A percentile compares a stretch with the other conserved stretches of the same genome.
These are phyloP conservation scores for Lipomyces spencermartinsiae DNA, from an alignment of 805 yeast species.

Conservation along the genomic window DNA sequence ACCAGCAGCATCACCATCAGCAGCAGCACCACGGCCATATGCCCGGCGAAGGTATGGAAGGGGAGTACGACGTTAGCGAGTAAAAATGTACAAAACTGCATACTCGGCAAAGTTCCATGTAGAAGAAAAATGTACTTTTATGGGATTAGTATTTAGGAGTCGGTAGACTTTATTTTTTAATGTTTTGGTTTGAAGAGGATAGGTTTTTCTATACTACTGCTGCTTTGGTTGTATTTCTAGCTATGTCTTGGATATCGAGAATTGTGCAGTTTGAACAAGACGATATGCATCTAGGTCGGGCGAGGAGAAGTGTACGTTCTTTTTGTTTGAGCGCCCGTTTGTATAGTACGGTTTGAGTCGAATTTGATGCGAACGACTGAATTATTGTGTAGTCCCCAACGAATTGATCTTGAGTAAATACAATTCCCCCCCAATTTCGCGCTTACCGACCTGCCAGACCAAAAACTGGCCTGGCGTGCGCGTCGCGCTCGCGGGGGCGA, in stretches of 20 bases:
- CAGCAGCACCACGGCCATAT: background rate
- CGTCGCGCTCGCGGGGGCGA: too few relatives aligned
- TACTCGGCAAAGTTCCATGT: background rate
- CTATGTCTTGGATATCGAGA: background rate
- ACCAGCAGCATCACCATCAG: background rate
- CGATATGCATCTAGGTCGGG: background rate
- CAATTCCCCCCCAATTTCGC: too few relatives aligned
- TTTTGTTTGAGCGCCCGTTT: background rate
- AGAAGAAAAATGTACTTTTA: background rate
- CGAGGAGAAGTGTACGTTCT: background rate
- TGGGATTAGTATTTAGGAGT: background rate
- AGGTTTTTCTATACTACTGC: background rate
- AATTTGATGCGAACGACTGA: too few relatives aligned
- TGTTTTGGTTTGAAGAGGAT: background rate
- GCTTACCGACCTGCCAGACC: too few relatives aligned
- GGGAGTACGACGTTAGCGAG: background rate
- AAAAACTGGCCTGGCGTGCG: too few relatives aligned
- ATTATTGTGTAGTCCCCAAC: too few relatives aligned
- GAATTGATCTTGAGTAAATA: too few relatives aligned
- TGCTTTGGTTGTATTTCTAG: background rate
- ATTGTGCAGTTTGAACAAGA: background rate
- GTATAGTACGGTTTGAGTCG: too few relatives aligned
- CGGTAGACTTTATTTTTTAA: background rate
- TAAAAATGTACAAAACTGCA: background rate
- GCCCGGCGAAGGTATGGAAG: background rate